Evolutionary conservation across 257 asterid species (phyloP), one percentile per base, ranked within the genome.

Genomic region (Vinca minor): DNA sequence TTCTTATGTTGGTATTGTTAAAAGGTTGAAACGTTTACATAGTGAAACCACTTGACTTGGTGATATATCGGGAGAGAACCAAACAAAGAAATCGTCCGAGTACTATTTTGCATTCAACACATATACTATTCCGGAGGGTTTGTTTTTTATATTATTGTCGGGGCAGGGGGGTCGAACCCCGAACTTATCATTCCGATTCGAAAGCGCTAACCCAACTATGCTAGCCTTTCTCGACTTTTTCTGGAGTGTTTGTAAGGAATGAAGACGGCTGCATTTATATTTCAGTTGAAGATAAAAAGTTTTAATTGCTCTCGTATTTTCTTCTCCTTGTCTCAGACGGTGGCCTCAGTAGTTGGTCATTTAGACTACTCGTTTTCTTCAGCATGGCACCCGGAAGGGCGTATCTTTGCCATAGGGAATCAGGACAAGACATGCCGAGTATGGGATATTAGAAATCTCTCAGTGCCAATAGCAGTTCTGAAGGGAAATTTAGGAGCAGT

Each of bases 351-450:
- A 14, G 75, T 69, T 21, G 95, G 95, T 41, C 95, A 87, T 64
- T 74, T 66, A 13, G 95, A 87, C 76, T 87, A 79, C 82, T 87
- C 95, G 5, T 85, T 85, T 44, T 90, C 95, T 28, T 78, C 90
- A 11, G 88, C 87, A 58, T 87, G 95, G 93, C 90, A 87, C 59
- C 93, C 93, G 0, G 82, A 74, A 0, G 88, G 93, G 29, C 58
- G 66, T 44, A 69, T 79, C 12, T 87, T 87, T 49, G 95, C 95
- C 11, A 87, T 93, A 0, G 95, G 95, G 59, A 87, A 87, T 78
- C 95, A 87, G 71, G 95, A 87, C 68, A 87, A 79, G 73, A 84
- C 93, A 0, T 84, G 93, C 76, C 71, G 88, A 56, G 85, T 87
- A 4, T 85, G 93, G 93, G 95, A 87, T 52, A 54, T 81, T 59